Evolutionary conservation across 140 eudicot species (phyloP).

Genomic region (Flaveria floridana): DNA sequence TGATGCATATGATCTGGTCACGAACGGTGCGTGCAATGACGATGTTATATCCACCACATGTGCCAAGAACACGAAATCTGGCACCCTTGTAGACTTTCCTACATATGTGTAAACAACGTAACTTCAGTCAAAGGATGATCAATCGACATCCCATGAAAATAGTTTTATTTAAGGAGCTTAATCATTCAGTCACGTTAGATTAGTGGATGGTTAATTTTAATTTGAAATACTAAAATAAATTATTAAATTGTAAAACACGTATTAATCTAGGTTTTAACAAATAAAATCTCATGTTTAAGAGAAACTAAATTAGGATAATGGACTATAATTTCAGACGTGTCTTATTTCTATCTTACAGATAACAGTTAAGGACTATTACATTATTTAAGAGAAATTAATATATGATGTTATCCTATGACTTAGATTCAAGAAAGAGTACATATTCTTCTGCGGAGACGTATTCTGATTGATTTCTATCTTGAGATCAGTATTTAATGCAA

Average conservation of each 20-base stretch:
- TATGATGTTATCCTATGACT: background rate
- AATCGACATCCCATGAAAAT: no score
- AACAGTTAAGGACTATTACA: no score
- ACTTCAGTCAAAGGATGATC: background rate
- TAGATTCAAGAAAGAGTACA: background rate
- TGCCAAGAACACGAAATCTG: constrained; percentile 85
- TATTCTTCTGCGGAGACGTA: background rate
- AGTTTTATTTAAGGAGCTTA: background rate
- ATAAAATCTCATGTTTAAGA: no score
- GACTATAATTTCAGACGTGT: background rate
- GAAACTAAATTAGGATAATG: background rate
- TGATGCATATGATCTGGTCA: constrained; percentile 54
- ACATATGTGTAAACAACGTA: background rate
- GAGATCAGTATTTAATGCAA: constrained; percentile 11
- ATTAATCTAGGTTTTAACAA: background rate
- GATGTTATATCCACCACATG: constrained; percentile 80
- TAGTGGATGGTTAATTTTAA: background rate
- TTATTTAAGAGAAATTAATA: no score
- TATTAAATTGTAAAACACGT: background rate
- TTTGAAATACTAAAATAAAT: background rate
- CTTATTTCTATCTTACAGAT: background rate
- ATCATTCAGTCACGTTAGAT: background rate
- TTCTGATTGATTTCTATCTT: background rate
- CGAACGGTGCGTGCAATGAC: constrained; percentile 63
- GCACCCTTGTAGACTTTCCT: constrained; percentile 44